phyloP scores from a whole-genome alignment of 345 rosid species.

The Pistacia atlantica region DNA sequence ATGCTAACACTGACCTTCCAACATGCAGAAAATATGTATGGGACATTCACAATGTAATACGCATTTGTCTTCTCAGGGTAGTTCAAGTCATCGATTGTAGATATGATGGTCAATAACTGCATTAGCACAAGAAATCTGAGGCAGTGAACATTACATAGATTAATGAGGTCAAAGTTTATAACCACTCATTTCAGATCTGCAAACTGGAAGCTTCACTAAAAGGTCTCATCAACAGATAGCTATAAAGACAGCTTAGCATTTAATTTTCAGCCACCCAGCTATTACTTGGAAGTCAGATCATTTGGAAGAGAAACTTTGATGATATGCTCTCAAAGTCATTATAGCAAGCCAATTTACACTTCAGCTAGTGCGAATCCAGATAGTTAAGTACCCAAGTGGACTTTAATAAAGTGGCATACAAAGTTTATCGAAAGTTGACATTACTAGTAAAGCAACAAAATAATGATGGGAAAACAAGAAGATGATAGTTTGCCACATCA shows the following conservation, averaged over 20 bases:
- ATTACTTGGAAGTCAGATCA: not conserved
- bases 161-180: not conserved
- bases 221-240: not conserved
- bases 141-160: not conserved
- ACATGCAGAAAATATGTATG: conserved; percentile 90
- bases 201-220: not conserved
- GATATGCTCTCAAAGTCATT: not conserved
- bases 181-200: conserved; percentile 1
- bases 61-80: conserved; percentile 94
- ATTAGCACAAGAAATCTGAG: conserved; percentile 18
- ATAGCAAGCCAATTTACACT: too few relatives aligned
- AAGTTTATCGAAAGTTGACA: not conserved
- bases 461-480: not conserved
- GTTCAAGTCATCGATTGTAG: conserved; percentile 88
- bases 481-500: not conserved
- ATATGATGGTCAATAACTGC: conserved; percentile 84
- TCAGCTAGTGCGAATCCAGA: not conserved
- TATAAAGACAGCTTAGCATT: conserved; percentile 4
- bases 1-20: conserved; percentile 62
- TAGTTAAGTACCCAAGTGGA: not conserved
- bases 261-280: not conserved
- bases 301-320: not conserved
- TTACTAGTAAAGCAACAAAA: not conserved
- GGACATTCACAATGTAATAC: conserved; percentile 86
- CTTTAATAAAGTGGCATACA: not conserved